phyloP scores from a whole-genome alignment of 2,329 filamentous ascomycete species.

The Drechslera avenae region DNA sequence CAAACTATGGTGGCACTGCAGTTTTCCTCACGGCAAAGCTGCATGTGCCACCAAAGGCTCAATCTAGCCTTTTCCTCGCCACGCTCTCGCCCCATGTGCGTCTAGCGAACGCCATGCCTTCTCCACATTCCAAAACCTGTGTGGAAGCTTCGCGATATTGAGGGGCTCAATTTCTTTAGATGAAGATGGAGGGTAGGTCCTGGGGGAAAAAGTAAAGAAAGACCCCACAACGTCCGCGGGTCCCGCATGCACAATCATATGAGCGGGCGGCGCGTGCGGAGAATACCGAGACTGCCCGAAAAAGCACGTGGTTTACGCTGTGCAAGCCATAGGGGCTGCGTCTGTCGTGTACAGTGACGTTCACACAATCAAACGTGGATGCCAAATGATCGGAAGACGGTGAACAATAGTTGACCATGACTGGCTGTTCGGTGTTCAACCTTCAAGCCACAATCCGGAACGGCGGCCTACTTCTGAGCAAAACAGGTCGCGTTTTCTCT shows the following conservation, averaged over 20 bases:
- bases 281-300: conserved; percentile 13
- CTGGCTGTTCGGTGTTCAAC: conserved; percentile 14
- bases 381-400: conserved; percentile 17
- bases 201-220: conserved; percentile 20
- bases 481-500: conserved; percentile 12
- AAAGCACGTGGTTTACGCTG: conserved; percentile 8
- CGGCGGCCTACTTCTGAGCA: conserved; percentile 15
- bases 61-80: conserved; percentile 23
- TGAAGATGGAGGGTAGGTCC: conserved; percentile 21
- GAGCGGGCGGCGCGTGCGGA: conserved; percentile 14
- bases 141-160: conserved; percentile 17
- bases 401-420: conserved; percentile 9
- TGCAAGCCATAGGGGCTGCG: conserved; percentile 8
- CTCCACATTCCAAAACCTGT: conserved; percentile 35
- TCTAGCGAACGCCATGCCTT: conserved; percentile 22
- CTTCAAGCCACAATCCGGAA: conserved; percentile 17
- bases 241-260: conserved; percentile 13
- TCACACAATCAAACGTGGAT: conserved; percentile 12
- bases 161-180: conserved; percentile 28
- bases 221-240: conserved; percentile 28
- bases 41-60: conserved; percentile 25
- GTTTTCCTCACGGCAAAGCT: conserved; percentile 27
- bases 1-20: conserved; percentile 32
- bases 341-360: conserved; percentile 15
- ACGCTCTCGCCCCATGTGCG: conserved; percentile 5